Evolutionary conservation across 1,284 basidiomycete genomes (phyloP).

Genomic region (Leccinum fallax): DNA sequence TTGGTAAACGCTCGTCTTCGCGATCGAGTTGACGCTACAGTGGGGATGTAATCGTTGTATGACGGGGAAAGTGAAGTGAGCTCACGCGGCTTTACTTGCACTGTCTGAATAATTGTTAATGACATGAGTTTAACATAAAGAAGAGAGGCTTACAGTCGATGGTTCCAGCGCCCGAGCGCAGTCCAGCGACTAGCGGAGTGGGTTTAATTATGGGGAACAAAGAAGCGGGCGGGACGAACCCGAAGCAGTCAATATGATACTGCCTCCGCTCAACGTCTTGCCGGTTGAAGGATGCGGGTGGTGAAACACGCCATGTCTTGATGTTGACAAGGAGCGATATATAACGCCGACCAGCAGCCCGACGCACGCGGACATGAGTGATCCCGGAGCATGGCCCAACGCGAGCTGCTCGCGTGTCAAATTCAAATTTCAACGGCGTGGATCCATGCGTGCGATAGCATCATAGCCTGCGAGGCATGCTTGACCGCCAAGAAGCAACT

Average conservation of each 20-base stretch:
- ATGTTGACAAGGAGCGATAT: conserved; percentile 79
- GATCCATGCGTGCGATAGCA: conserved; percentile 26
- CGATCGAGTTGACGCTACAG: conserved; percentile 80
- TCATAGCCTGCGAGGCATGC: conserved; percentile 83
- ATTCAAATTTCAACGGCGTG: background rate
- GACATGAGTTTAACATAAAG: conserved; percentile 1
- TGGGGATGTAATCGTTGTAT: conserved; percentile 8
- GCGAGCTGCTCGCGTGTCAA: conserved; percentile 52
- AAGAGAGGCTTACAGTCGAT: conserved; percentile 68
- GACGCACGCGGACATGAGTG: conserved; percentile 57
- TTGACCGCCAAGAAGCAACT: conserved; percentile 93
- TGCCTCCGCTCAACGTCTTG: conserved; percentile 73
- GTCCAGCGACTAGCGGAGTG: conserved; percentile 67
- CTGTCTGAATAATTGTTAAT: conserved; percentile 58
- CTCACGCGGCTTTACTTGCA: conserved; percentile 88
- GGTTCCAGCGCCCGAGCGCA: conserved; percentile 84
- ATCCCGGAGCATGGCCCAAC: conserved; percentile 62
- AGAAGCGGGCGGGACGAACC: conserved; percentile 44
- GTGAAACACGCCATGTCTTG: conserved; percentile 74
- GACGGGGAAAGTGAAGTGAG: conserved; percentile 14
- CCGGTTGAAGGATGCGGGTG: conserved; percentile 63
- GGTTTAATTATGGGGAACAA: conserved; percentile 10
- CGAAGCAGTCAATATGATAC: conserved; percentile 90
- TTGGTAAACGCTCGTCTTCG: conserved; percentile 80
- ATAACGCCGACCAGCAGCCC: conserved; percentile 74